A percentile compares a stretch with the other conserved stretches of the same genome.
These are phyloP conservation scores for Pyrus communis DNA, from an alignment of 306 rosid genomes.

Conservation along the genomic window DNA sequence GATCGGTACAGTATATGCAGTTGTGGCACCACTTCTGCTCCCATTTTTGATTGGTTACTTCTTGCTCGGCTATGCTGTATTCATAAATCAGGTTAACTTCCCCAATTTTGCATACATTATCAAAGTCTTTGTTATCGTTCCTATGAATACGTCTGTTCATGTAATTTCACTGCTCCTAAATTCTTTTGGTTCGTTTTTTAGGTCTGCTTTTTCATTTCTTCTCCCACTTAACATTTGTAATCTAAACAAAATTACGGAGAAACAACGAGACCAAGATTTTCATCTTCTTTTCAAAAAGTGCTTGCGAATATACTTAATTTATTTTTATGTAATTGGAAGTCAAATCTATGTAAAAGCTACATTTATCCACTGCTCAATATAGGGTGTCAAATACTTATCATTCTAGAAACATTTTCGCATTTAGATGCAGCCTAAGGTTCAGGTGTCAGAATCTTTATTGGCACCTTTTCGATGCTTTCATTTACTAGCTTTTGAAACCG, in stretches of 20 bases:
- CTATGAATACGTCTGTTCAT: not conserved
- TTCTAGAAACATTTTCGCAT: not conserved
- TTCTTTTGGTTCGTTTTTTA: not conserved
- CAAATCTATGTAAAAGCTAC: not conserved
- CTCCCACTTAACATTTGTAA: not conserved
- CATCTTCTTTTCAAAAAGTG: not conserved
- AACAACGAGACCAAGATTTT: not conserved
- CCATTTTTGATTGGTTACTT: conserved; percentile 84
- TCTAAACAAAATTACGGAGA: not conserved
- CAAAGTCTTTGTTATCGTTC: not conserved
- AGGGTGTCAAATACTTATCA: not conserved
- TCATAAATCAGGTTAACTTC: conserved; percentile 41
- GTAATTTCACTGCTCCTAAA: not conserved
- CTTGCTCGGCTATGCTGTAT: conserved; percentile 79
- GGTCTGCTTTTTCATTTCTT: not conserved
- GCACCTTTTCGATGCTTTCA: too few relatives aligned
- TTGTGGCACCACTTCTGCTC: conserved; percentile 73
- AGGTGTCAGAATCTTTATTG: not conserved
- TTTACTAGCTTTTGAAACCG: too few relatives aligned
- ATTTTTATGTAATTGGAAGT: not conserved
- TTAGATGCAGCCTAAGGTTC: not conserved
- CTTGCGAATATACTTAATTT: not conserved
- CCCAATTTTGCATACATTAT: not conserved
- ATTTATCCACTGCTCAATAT: not conserved
- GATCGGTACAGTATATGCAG: conserved; percentile 78